Evolutionary conservation across 2,329 filamentous ascomycete genomes (phyloP).

Genomic region (Drechslera avenae): DNA sequence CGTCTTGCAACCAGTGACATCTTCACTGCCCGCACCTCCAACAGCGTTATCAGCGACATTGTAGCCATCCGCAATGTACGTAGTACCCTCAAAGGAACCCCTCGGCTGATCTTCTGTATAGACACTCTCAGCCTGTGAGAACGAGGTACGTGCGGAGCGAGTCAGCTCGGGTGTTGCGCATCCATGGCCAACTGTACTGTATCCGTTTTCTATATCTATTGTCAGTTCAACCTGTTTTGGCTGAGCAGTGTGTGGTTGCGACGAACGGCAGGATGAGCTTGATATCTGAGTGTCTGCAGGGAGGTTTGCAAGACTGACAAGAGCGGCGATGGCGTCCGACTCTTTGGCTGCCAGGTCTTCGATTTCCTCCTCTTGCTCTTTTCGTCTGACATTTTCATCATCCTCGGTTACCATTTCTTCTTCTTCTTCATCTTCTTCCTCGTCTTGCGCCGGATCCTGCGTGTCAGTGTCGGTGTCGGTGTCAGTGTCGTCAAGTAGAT

Average conservation of each 20-base stretch:
- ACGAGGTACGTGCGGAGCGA: background rate
- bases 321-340: constrained; percentile 4
- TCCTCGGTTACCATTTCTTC: background rate
- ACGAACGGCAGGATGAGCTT: too few species aligned
- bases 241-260: background rate
- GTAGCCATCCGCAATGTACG: too few species aligned
- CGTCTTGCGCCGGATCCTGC: background rate
- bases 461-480: background rate
- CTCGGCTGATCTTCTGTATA: background rate
- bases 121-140: background rate
- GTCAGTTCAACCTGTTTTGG: too few species aligned
- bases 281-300: background rate
- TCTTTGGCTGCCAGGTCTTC: too few species aligned
- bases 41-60: too few species aligned
- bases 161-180: background rate
- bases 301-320: constrained; percentile 3
- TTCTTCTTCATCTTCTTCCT: background rate
- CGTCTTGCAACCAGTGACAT: too few species aligned
- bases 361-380: background rate
- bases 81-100: background rate
- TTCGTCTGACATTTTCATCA: background rate
- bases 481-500: background rate
- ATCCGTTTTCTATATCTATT: too few species aligned
- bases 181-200: too few species aligned
- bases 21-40: too few species aligned